These are phyloP conservation scores for Pleurotus citrinopileatus DNA, from an alignment of 768 basidiomycete genomes.

Conservation along the genomic window DNA sequence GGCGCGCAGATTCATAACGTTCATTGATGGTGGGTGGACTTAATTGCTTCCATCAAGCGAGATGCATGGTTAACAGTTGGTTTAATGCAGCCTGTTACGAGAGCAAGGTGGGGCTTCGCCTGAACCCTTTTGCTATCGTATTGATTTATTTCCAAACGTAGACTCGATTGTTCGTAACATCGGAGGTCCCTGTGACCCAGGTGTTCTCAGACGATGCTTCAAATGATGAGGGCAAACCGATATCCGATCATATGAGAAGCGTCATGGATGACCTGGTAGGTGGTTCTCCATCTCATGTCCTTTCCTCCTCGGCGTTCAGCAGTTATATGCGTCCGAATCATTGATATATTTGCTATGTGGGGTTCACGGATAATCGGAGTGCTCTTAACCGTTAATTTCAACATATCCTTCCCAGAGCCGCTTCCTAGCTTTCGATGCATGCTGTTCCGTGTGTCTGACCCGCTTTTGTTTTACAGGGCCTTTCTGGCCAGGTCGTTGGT, in stretches of 20 bases:
- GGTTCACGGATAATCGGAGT: too few species aligned
- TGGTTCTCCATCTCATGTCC: constrained; percentile 18
- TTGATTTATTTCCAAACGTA: constrained; percentile 24
- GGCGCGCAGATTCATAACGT: constrained; percentile 96
- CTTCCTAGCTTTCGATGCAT: background rate
- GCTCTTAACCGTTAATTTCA: background rate
- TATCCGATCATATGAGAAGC: constrained; percentile 85
- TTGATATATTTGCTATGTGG: background rate
- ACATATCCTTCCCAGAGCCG: background rate
- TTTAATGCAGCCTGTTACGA: constrained; percentile 76
- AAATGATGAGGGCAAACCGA: constrained; percentile 32
- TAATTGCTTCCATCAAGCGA: background rate
- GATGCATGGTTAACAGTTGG: background rate
- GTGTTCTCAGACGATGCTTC: constrained; percentile 78
- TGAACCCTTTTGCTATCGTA: background rate
- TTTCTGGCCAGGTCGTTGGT: constrained; percentile 74
- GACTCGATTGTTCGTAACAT: constrained; percentile 90
- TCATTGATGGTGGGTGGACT: constrained; percentile 75
- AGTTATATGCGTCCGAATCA: background rate
- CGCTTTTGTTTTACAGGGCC: constrained; percentile 48
- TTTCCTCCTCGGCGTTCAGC: constrained; percentile 10
- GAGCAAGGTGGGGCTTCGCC: constrained; percentile 54
- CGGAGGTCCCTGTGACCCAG: constrained; percentile 87
- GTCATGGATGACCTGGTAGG: constrained; percentile 94
- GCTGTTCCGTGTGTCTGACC: background rate